Percentiles rank a stretch among this genome's conserved stretches.
Evolutionary conservation across 2,329 filamentous ascomycete genomes (phyloP).

Genomic region (Neonectria faginata): DNA sequence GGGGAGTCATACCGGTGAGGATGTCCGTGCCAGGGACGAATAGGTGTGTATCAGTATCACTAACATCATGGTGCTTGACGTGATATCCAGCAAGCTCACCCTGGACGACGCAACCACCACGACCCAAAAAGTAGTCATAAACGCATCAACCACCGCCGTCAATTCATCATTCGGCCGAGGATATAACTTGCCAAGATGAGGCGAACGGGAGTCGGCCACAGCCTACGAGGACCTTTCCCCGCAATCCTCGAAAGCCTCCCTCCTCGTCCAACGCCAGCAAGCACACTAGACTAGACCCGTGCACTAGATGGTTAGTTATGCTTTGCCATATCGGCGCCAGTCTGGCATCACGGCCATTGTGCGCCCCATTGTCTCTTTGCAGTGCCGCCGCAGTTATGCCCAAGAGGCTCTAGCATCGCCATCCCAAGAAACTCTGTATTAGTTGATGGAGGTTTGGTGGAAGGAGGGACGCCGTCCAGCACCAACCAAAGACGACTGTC

Average conservation of each 20-base stretch:
- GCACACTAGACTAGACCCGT: background rate
- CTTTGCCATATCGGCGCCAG: conserved; percentile 11
- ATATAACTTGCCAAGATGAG: conserved; percentile 6
- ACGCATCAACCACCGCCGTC: conserved; percentile 1
- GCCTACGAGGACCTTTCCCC: conserved; percentile 7
- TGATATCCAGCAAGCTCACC: background rate
- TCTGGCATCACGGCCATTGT: conserved; percentile 10
- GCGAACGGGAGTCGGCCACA: background rate
- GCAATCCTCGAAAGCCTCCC: conserved; percentile 3
- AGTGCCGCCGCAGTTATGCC: conserved; percentile 20
- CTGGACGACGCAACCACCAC: background rate
- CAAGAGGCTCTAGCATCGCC: conserved; percentile 14
- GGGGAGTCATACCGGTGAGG: conserved; percentile 2
- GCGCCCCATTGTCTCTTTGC: background rate
- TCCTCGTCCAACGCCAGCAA: background rate
- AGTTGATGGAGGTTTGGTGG: conserved; percentile 9
- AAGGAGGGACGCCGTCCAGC: background rate
- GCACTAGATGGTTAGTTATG: conserved; percentile 4
- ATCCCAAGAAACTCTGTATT: conserved; percentile 24
- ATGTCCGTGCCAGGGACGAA: background rate
- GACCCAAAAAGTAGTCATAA: background rate
- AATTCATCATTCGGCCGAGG: conserved; percentile 1
- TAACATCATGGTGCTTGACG: background rate
- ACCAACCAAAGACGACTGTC: background rate
- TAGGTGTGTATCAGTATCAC: background rate